A percentile compares a stretch with the other conserved stretches of the same genome.
phyloP scores from a whole-genome alignment of 2,329 filamentous ascomycete genomes.

The Venturia oleaginea region DNA sequence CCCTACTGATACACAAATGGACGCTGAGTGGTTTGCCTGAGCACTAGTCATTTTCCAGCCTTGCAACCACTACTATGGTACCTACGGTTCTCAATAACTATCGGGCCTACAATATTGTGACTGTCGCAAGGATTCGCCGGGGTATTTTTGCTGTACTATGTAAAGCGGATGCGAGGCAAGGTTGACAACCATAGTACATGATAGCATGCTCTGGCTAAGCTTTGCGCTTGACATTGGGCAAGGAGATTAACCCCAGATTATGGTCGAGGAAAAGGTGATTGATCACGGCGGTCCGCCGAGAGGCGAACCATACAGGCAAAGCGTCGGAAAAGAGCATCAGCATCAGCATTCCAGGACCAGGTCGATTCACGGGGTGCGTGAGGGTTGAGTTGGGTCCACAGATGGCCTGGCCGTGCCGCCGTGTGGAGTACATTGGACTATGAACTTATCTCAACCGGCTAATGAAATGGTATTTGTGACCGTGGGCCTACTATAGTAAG shows the following conservation, averaged over 20 bases:
- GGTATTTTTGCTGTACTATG: no score
- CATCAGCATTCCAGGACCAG: no score
- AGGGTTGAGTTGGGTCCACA: not conserved
- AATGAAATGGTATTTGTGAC: not conserved
- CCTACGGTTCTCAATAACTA: no score
- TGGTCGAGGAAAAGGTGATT: not conserved
- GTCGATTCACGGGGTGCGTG: not conserved
- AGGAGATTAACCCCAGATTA: not conserved
- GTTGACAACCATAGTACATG: no score
- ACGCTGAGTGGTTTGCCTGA: not conserved
- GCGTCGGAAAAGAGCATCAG: not conserved
- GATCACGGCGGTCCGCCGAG: not conserved
- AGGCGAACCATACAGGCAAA: not conserved
- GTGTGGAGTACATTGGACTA: not conserved
- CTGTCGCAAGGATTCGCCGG: no score
- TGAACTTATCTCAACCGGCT: not conserved
- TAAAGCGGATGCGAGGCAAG: no score
- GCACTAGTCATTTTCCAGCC: conserved; percentile 1
- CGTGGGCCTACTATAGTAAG: not conserved
- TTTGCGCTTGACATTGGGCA: not conserved
- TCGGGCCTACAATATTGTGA: no score
- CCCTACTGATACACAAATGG: not conserved
- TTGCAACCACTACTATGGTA: not conserved
- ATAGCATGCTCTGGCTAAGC: conserved; percentile 1
- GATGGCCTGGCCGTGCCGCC: not conserved